Percentiles rank a stretch among this genome's conserved stretches.
phyloP scores from a whole-genome alignment of 805 yeast genomes.

The Candida broadrunensis region DNA sequence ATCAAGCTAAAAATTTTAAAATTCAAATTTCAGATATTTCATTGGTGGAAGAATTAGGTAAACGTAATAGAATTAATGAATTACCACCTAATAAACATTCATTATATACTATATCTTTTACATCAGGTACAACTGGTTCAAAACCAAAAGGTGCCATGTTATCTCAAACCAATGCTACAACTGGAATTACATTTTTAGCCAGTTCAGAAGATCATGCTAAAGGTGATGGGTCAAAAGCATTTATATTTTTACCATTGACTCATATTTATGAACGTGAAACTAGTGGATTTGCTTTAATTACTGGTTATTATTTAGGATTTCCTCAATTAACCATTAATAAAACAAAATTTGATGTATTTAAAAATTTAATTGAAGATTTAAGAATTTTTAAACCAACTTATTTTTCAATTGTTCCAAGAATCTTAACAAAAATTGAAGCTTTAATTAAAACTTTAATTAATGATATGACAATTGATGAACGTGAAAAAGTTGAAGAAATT shows the following conservation, averaged over 20 bases:
- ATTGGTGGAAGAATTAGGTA: conserved; percentile 31
- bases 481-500: conserved; percentile 14
- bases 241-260: conserved; percentile 33
- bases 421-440: conserved; percentile 36
- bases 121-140: conserved; percentile 70
- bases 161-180: conserved; percentile 17
- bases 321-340: conserved; percentile 18
- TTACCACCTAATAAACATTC: conserved; percentile 31
- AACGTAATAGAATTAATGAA: conserved; percentile 27
- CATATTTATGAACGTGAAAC: conserved; percentile 34
- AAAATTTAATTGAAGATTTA: conserved; percentile 28
- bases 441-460: conserved; percentile 13
- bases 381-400: conserved; percentile 23
- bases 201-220: conserved; percentile 6
- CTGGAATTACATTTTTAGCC: conserved; percentile 11
- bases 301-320: conserved; percentile 29
- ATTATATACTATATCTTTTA: conserved; percentile 39
- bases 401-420: conserved; percentile 31
- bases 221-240: conserved; percentile 8
- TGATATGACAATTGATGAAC: conserved; percentile 6
- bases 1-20: conserved; percentile 20
- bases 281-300: conserved; percentile 15
- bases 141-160: conserved; percentile 73
- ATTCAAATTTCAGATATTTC: conserved; percentile 30
- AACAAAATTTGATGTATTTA: conserved; percentile 15